These are phyloP conservation scores for Galeopsis tetrahit DNA, from an alignment of 257 asterid genomes.

Conservation along the genomic window DNA sequence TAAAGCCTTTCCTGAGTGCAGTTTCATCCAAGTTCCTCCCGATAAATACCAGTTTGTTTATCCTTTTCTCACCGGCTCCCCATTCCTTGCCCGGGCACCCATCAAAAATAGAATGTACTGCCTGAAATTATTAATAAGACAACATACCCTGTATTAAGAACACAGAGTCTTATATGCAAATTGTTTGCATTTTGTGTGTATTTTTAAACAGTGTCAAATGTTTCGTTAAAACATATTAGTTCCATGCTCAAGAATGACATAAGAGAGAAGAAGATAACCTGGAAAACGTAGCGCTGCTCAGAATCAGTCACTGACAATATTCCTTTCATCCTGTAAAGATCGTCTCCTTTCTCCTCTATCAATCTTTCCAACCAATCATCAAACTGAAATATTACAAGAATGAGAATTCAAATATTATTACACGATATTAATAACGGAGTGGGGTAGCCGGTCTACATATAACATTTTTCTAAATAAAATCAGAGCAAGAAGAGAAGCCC, in stretches of 20 bases:
- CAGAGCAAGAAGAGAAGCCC: constrained; percentile 29
- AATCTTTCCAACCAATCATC: constrained; percentile 96
- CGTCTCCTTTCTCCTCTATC: constrained; percentile 90
- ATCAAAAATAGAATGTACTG: constrained; percentile 80
- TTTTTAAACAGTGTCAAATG: too few species aligned
- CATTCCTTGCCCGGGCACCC: constrained; percentile 94
- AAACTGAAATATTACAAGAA: constrained; percentile 51
- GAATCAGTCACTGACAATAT: constrained; percentile 72
- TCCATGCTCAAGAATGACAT: neutral
- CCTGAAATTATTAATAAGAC: constrained; percentile 47
- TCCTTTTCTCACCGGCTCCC: constrained; percentile 74
- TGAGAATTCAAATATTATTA: constrained; percentile 6
- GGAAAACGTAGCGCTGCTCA: constrained; percentile 87
- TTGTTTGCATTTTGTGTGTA: too few species aligned
- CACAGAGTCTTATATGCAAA: too few species aligned
- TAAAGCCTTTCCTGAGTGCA: constrained; percentile 83
- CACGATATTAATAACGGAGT: neutral
- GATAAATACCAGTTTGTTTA: constrained; percentile 87
- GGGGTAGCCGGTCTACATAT: neutral
- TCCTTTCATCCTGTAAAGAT: constrained; percentile 93
- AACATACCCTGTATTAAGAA: neutral
- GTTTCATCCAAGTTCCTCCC: constrained; percentile 88
- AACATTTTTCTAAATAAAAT: constrained; percentile 11
- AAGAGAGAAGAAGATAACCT: constrained; percentile 48
- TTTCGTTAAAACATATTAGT: too few species aligned